These are phyloP conservation scores for Metarhizium robertsii DNA, from an alignment of 2,329 filamentous ascomycete species.

Conservation along the genomic window DNA sequence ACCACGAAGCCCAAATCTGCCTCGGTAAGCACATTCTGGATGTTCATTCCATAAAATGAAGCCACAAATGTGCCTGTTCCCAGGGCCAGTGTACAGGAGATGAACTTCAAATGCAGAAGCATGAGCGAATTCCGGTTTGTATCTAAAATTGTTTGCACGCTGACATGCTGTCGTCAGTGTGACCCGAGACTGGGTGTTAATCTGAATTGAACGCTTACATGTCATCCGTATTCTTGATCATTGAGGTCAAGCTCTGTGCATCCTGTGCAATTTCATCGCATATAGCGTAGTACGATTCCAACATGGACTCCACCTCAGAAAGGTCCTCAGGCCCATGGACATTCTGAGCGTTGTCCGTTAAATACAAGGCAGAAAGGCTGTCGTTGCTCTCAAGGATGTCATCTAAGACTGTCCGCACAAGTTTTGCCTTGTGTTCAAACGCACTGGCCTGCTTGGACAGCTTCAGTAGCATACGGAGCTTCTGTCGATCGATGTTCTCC, in stretches of 20 bases:
- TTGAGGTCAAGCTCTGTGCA: constrained; percentile 84
- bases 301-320: constrained; percentile 87
- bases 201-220: constrained; percentile 51
- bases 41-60: constrained; percentile 96
- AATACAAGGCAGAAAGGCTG: constrained; percentile 86
- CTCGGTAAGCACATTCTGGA: constrained; percentile 97
- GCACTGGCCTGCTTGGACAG: constrained; percentile 91
- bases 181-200: too few species aligned
- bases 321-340: constrained; percentile 71
- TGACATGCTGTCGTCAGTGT: constrained; percentile 25
- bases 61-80: constrained; percentile 90
- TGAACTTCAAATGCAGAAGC: constrained; percentile 92
- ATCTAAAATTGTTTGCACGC: constrained; percentile 89
- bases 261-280: constrained; percentile 96
- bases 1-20: constrained; percentile 74
- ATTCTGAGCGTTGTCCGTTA: constrained; percentile 76
- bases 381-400: constrained; percentile 92
- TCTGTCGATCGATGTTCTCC: constrained; percentile 92
- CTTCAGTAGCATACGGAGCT: constrained; percentile 79
- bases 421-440: constrained; percentile 90
- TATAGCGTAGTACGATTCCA: constrained; percentile 95
- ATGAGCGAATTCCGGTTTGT: constrained; percentile 96
- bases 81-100: constrained; percentile 82
- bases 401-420: constrained; percentile 88
- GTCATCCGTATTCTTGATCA: constrained; percentile 94